Conservation (phyloP, 2,329 filamentous ascomycete genomes). For the Fusarium sp. region DNA sequence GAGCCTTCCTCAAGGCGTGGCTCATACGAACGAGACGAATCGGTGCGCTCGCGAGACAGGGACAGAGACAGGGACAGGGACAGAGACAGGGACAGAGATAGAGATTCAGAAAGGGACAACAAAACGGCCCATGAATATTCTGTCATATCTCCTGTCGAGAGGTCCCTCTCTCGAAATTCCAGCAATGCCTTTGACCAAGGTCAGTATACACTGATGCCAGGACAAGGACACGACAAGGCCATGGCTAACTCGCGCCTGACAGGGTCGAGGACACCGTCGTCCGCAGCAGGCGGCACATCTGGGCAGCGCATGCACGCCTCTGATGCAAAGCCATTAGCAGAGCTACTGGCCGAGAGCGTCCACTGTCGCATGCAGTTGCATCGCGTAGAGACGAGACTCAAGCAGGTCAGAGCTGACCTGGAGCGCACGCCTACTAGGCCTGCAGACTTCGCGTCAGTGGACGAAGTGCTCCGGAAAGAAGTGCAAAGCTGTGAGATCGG, state of each 20-base stretch:
- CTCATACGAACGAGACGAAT: constrained; percentile 24
- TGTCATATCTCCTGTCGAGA: constrained; percentile 6
- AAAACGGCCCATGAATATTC: background rate
- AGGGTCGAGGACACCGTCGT: constrained; percentile 8
- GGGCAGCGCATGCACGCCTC: background rate
- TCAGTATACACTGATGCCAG: constrained; percentile 3
- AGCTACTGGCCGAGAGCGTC: constrained; percentile 40
- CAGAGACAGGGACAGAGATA: constrained; percentile 5
- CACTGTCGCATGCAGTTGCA: constrained; percentile 32
- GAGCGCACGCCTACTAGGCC: constrained; percentile 26
- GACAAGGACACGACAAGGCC: background rate
- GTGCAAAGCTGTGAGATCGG: constrained; percentile 22
- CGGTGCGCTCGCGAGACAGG: constrained; percentile 3
- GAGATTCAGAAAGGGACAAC: background rate
- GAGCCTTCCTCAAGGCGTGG: constrained; percentile 11
- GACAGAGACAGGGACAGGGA: background rate
- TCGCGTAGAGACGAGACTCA: constrained; percentile 28
- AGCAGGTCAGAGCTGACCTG: constrained; percentile 26
- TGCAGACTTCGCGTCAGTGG: constrained; percentile 38
- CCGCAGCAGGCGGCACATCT: background rate
- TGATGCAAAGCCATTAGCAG: constrained; percentile 26
- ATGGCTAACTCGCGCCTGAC: constrained; percentile 2
- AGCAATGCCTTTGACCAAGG: constrained; percentile 29
- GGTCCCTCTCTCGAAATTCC: constrained; percentile 1
- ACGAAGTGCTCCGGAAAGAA: constrained; percentile 32